phyloP scores from a whole-genome alignment of 768 basidiomycete genomes.

The Tephrocybe sp. region DNA sequence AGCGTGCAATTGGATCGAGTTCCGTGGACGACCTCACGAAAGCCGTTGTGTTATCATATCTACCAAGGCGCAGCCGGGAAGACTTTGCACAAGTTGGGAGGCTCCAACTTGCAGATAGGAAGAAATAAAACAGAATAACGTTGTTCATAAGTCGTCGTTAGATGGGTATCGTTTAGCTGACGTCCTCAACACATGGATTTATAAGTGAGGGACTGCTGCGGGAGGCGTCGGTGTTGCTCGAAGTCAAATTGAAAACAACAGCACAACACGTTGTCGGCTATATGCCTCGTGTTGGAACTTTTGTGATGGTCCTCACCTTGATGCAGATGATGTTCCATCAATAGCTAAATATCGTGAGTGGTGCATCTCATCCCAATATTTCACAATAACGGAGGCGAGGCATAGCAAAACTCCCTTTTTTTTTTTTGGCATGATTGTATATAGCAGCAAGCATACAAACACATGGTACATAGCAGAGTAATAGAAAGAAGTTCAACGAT shows the following conservation, averaged over 20 bases:
- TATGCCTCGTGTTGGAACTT: conserved; percentile 17
- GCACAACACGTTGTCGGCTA: conserved; percentile 8
- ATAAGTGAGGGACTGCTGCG: background rate
- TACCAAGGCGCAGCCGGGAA: conserved; percentile 14
- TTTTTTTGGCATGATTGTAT: conserved; percentile 18
- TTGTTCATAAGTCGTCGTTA: conserved; percentile 1
- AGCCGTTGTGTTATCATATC: background rate
- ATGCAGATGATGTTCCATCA: no score
- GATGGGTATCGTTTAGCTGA: background rate
- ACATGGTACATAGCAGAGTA: conserved; percentile 22
- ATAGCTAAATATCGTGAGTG: background rate
- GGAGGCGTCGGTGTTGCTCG: background rate
- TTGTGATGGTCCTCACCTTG: no score
- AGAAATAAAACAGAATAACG: conserved; percentile 1
- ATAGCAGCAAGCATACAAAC: conserved; percentile 22
- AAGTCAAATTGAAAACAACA: background rate
- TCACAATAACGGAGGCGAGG: background rate
- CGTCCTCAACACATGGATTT: background rate
- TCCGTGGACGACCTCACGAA: background rate
- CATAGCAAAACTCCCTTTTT: conserved; percentile 2
- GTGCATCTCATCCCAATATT: no score
- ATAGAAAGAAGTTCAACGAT: conserved; percentile 59
- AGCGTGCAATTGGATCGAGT: conserved; percentile 3
- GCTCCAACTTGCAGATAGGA: conserved; percentile 3
- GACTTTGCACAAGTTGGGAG: background rate